phyloP scores from a whole-genome alignment of 208 protist species.

The Acanthamoeba lugdunensis region DNA sequence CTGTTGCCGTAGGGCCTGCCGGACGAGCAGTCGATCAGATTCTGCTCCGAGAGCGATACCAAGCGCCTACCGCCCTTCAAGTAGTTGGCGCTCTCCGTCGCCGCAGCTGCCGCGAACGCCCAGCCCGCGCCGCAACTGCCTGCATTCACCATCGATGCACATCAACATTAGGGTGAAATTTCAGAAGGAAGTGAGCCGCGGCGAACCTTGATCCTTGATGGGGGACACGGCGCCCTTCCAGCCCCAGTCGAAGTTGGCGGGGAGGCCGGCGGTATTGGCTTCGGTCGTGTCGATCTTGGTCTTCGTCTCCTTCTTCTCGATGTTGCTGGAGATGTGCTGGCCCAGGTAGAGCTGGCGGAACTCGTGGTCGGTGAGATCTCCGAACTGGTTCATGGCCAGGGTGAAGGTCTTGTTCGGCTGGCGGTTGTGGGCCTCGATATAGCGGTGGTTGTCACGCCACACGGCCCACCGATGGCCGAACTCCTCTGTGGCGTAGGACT shows the following conservation, averaged over 20 bases:
- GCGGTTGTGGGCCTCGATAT: conserved; percentile 17
- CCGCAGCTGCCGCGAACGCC: conserved; percentile 94
- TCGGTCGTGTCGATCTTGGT: not conserved
- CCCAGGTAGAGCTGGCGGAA: conserved; percentile 55
- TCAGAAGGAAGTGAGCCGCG: not conserved
- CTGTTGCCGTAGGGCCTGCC: conserved; percentile 79
- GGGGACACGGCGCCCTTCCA: conserved; percentile 89
- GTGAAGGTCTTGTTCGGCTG: conserved; percentile 46
- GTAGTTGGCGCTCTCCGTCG: conserved; percentile 90
- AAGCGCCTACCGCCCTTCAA: conserved; percentile 10
- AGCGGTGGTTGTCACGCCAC: conserved; percentile 45
- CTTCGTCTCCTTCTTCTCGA: not conserved
- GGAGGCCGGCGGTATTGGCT: not conserved
- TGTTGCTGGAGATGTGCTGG: not conserved
- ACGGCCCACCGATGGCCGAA: not conserved
- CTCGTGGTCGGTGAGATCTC: conserved; percentile 77
- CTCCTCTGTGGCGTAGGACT: conserved; percentile 48
- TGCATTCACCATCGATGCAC: not conserved
- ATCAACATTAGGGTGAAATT: not conserved
- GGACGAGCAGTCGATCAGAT: conserved; percentile 56
- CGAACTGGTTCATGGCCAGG: conserved; percentile 77
- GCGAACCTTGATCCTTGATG: conserved; percentile 92
- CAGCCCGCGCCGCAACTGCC: conserved; percentile 96
- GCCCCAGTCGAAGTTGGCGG: conserved; percentile 89
- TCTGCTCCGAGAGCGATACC: conserved; percentile 70